These are phyloP conservation scores for Moesziomyces parantarcticus DNA, from an alignment of 1,284 basidiomycete species.

Conservation along the genomic window DNA sequence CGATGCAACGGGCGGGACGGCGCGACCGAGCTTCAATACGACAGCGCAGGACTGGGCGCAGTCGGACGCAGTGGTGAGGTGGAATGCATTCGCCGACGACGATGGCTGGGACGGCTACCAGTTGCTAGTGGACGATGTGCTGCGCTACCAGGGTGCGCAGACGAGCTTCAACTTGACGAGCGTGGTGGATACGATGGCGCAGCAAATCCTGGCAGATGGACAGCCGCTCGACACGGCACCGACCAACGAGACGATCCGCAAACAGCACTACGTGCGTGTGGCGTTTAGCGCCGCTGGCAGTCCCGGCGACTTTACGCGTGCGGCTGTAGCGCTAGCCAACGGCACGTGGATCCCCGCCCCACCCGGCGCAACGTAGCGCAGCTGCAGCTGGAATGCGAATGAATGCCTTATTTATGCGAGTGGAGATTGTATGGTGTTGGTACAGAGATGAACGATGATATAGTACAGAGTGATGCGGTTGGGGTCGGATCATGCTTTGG, in stretches of 20 bases:
- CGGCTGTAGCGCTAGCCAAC: conserved; percentile 78
- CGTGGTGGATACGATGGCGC: conserved; percentile 16
- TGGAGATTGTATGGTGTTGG: not conserved
- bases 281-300: conserved; percentile 75
- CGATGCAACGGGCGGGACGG: conserved; percentile 78
- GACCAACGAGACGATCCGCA: conserved; percentile 71
- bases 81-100: conserved; percentile 73
- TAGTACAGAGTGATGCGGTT: not conserved
- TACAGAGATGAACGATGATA: not conserved
- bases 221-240: not conserved
- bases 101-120: conserved; percentile 78
- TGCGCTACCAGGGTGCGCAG: conserved; percentile 76
- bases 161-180: conserved; percentile 66
- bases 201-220: conserved; percentile 3
- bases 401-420: not conserved
- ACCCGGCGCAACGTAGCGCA: conserved; percentile 30
- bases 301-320: conserved; percentile 83
- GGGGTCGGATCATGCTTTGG: not conserved
- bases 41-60: conserved; percentile 11
- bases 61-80: conserved; percentile 70
- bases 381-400: not conserved
- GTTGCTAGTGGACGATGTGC: conserved; percentile 85
- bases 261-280: conserved; percentile 81
- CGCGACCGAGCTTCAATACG: conserved; percentile 76
- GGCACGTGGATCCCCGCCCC: conserved; percentile 76